Percentiles rank a stretch among this genome's conserved stretches.
phyloP scores from a whole-genome alignment of 2,329 filamentous ascomycete genomes.

The Colletotrichum lindemuthianum region DNA sequence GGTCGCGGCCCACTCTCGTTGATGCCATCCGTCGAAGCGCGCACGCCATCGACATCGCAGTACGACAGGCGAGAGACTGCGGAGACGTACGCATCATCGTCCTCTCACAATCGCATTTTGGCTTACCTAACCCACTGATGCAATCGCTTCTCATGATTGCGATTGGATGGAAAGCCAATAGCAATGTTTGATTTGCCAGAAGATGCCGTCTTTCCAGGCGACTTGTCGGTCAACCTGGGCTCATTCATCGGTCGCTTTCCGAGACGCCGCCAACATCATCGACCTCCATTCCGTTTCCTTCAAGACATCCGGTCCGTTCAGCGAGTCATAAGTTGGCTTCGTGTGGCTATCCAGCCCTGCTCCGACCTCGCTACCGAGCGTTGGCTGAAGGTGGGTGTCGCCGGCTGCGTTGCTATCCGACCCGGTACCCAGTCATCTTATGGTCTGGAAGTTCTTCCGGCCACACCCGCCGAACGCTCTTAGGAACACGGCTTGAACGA shows the following conservation, averaged over 20 bases:
- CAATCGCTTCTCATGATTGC: constrained; percentile 24
- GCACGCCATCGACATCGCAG: constrained; percentile 26
- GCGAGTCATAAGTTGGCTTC: too few species aligned
- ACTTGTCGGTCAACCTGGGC: background rate
- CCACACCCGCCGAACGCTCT: too few species aligned
- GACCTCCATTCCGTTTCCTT: background rate
- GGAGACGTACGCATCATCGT: background rate
- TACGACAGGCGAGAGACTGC: background rate
- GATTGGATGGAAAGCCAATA: constrained; percentile 5
- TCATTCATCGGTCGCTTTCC: constrained; percentile 5
- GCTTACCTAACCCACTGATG: constrained; percentile 23
- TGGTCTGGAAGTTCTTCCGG: too few species aligned
- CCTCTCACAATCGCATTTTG: background rate
- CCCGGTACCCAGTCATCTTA: too few species aligned
- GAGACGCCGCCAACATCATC: background rate
- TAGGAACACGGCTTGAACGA: too few species aligned
- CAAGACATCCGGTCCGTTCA: background rate
- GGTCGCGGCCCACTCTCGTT: constrained; percentile 25
- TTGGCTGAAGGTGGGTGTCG: too few species aligned
- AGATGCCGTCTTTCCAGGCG: background rate
- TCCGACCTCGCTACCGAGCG: too few species aligned
- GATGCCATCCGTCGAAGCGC: constrained; percentile 33
- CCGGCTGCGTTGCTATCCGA: too few species aligned
- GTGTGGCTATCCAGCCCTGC: too few species aligned
- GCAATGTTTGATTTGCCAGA: background rate